These are phyloP conservation scores for Desmodesmus armatus DNA, from an alignment of 139 green algal species.

Conservation along the genomic window DNA sequence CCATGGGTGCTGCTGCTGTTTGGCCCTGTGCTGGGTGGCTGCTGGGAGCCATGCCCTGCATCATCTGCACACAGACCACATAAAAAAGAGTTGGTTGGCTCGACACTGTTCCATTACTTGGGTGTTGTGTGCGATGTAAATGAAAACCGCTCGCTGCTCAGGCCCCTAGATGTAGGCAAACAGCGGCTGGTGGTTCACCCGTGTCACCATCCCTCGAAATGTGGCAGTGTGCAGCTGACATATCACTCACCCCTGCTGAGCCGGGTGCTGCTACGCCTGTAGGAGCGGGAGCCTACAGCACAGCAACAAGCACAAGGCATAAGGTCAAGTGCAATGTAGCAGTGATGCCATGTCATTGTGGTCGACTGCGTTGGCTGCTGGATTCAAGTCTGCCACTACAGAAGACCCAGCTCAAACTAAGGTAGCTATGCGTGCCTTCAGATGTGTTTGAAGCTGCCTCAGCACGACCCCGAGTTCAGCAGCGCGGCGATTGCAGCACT, in stretches of 20 bases:
- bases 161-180: not conserved
- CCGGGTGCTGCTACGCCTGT: slow-evolving; percentile 34
- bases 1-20: not conserved
- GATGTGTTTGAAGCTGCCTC: not conserved
- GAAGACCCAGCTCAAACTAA: not conserved
- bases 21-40: not conserved
- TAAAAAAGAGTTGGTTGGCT: no score
- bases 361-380: no score
- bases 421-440: not conserved
- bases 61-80: no score
- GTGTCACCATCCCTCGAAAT: not conserved
- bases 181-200: not conserved
- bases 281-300: not conserved
- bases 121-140: not conserved
- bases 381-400: not conserved
- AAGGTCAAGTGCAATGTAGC: not conserved
- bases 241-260: slow-evolving; percentile 33
- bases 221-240: not conserved
- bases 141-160: not conserved
- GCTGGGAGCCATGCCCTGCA: not conserved
- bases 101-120: no score
- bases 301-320: not conserved
- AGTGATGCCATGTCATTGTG: not conserved
- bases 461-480: not conserved
- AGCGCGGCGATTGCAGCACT: not conserved